Evolutionary conservation across 371 early-diverging fungal species (phyloP), one percentile per base, ranked within the genome.

Genomic region (Dipsacomyces acuminosporus): DNA sequence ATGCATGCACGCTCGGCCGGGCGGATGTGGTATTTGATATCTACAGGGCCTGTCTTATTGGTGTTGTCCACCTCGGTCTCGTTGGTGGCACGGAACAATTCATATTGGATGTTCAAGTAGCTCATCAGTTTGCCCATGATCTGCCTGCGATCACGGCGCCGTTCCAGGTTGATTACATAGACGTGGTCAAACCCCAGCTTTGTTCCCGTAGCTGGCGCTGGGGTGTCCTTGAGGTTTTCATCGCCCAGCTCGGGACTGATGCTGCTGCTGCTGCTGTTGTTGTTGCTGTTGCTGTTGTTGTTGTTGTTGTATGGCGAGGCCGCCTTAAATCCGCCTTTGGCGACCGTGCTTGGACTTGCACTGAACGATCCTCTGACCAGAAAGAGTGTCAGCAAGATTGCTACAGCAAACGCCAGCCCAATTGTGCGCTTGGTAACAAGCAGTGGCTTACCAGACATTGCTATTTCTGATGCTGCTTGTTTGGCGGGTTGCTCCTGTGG

Each of bases 91-190:
- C 3, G 19, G 35, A 48, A 20, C 20, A 36, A 34, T 11, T 48
- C 38, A 22, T 19, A 26, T 2, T 26, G 22, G 36, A 48, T 34
- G 21, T 23, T 11, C 18, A 48, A 13, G 20, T 35, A 53, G 5
- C 44, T 26, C 19, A 46, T 24, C 25, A 53, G 2, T 8, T 34
- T 19, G 38, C 21, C 33, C 44, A 53, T 53, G 15, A 23, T 44
- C 17, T 53, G 22, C n/a, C 25, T 30, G 19, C 54, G 54, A 14
- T 53, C 54, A 5, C 30, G 26, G n/a, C 54, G 54, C 11, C 25
- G 22, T 4, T 19, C 26, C 4, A 41, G 21, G 41, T 51, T 51
- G 19, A 51, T 51, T 4, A 41, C 42, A 23, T 51, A 51, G 23
- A 51, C 25, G 26, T 46, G 54, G 15, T 41, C 54, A 13, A 51